Base-by-base conservation (phyloP, 208 protist genomes). In the Acanthamoeba lenticulata region DNA sequence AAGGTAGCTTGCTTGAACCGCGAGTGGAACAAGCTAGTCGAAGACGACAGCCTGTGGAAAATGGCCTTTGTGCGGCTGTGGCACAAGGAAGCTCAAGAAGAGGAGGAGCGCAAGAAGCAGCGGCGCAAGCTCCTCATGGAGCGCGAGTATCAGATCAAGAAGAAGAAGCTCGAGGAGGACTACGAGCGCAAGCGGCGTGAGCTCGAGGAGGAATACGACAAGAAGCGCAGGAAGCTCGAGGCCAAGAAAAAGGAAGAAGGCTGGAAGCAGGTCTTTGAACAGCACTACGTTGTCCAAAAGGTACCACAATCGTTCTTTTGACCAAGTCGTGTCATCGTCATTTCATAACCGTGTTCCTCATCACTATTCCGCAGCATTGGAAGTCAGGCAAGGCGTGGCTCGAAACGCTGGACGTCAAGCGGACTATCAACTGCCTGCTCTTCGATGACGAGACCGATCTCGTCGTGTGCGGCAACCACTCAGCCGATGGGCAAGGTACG, bases 41-140 rank as follows among this genome's bases (percentile, higher is more conserved):
- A 86, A 38, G 77, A 86, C 44, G 77, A 86, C 77, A 86, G 77
- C 77, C n/a, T 86, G 77, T 86, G 77, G 77, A 86, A 86, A 42
- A 86, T 86, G 77, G 77, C 77, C 44, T 86, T 57, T 42, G 77
- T 21, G 9, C 77, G 77, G 44, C 3, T 86, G 77, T 86, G 77
- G 77, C 77, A 57, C 77, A 47, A 38, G 27, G 77, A 86, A 27
- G 77, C 27, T 19, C 77, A 86, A 19, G 77, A 86, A 57, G 77
- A 86, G 27, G 77, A 86, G 29, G 77, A 86, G 34, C 40, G 77
- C 15, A 86, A 86, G 44, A 86, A 57, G 45, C 77, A 57, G 1
- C 77, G 77, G 1, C 21, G 77, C 1, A 86, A 86, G 77, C 42
- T 42, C 24, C 77, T 86, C 44, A 86, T 86, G 77, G 77, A 86